phyloP scores from a whole-genome alignment of 2,329 filamentous ascomycete genomes.

The Phyllosticta citrichinensis region DNA sequence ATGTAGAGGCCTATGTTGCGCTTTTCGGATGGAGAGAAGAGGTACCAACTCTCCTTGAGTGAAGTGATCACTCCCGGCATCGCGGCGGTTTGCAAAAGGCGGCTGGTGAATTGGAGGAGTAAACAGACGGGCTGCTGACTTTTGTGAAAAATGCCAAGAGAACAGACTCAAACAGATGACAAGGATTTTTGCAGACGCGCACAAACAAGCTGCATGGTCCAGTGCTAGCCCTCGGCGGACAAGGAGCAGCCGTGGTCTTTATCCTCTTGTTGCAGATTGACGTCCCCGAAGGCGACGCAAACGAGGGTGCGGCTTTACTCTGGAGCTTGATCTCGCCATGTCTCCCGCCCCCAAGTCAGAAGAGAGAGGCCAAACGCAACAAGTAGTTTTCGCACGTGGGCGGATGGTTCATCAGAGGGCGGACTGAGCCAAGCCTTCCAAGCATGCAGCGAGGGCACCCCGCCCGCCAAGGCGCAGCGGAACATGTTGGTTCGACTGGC shows the following conservation, averaged over 20 bases:
- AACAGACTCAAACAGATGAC: neutral
- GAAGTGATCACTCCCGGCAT: neutral
- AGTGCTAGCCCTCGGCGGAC: neutral
- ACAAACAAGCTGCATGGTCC: neutral
- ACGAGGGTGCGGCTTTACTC: neutral
- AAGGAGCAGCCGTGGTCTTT: neutral
- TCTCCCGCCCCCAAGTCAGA: neutral
- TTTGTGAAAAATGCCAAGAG: neutral
- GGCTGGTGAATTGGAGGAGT: neutral
- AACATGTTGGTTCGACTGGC: neutral
- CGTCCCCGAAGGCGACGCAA: neutral
- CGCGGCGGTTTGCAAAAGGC: neutral
- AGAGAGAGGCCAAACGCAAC: neutral
- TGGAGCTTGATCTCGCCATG: neutral
- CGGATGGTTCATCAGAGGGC: neutral
- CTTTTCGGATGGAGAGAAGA: conserved; percentile 33
- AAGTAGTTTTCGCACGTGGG: neutral
- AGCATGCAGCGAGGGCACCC: neutral
- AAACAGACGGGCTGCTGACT: neutral
- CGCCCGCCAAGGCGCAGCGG: neutral
- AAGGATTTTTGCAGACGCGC: neutral
- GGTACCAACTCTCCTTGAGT: conserved; percentile 19
- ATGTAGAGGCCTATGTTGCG: conserved; percentile 40
- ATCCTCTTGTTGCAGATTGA: neutral
- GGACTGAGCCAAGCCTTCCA: neutral